Evolutionary conservation across 257 asterid genomes (phyloP), one percentile per base, ranked within the genome.

Genomic region (Capsicum baccatum): DNA sequence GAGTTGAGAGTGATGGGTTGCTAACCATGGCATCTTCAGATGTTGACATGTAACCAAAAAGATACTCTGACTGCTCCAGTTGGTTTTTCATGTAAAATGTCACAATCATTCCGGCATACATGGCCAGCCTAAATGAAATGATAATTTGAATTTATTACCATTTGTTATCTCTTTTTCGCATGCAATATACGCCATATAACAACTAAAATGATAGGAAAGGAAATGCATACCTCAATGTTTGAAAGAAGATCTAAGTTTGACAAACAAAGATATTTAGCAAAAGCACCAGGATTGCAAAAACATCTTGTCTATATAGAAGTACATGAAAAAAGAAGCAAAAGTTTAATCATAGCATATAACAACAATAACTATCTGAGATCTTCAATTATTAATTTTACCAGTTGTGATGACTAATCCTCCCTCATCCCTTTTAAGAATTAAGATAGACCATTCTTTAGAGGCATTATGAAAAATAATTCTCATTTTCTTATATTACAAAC

Each of bases 241-340:
- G 97, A 91, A 82, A 95, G 91, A 87, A 95, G 92, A 89, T 97
- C 98, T 11, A 88, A 85, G 86, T 91, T 98, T 85, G 99, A 90
- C 90, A 97, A 91, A 83, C 94, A 95, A 88, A 97, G 98, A 92
- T 91, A 88, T 85, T 97, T 97, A 82, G 98, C 97, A 87, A 98
- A 97, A n/a, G 99, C 98, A 86, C 99, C 98, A 76, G 99, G 99
- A 91, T 97, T 97, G 89, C 99, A 97, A 89, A 97, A 97, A 90
- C 99, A 94, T 78, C 99, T 98, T 90, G 98, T 93, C 98, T 95
- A 93, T 83, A 91, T 88, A 71, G 17, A 80, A 91, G 83, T 81
- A 87, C 42, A 69, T 55, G 84, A 55, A 85, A 37, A 83, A 80
- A 64, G 73, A 16, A 48, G 60, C 39, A 79, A 78, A 50, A 71